These are phyloP conservation scores for Pelargonium nanum DNA, from an alignment of 345 rosid species.

Conservation along the genomic window DNA sequence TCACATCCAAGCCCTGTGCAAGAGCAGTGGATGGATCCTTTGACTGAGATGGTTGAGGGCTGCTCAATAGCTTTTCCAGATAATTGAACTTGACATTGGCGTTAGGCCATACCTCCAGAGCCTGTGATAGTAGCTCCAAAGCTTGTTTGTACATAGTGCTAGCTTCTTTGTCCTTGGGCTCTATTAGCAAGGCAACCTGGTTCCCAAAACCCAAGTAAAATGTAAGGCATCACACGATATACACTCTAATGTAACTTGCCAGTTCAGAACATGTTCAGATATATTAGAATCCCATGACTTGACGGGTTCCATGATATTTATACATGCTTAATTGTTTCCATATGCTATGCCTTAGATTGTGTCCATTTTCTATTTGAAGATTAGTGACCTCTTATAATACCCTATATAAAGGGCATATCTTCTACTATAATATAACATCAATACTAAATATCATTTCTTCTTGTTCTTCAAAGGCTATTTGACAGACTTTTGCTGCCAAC, in stretches of 20 bases:
- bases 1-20: conserved; percentile 98
- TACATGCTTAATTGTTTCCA: too few species aligned
- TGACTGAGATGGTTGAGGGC: conserved; percentile 86
- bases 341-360: too few species aligned
- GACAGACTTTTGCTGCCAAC: too few species aligned
- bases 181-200: conserved; percentile 97
- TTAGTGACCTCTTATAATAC: too few species aligned
- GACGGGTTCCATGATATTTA: too few species aligned
- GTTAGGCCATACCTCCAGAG: conserved; percentile 96
- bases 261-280: too few species aligned
- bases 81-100: conserved; percentile 97
- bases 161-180: conserved; percentile 98
- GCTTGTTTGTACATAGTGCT: conserved; percentile 88
- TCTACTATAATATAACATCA: too few species aligned
- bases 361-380: too few species aligned
- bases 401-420: too few species aligned
- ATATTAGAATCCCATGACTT: too few species aligned
- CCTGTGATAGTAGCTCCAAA: conserved; percentile 82
- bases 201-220: conserved; percentile 10
- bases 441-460: too few species aligned
- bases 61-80: conserved; percentile 76
- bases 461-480: too few species aligned
- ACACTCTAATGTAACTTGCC: background rate
- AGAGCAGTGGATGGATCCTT: conserved; percentile 94
- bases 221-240: background rate